A percentile compares a stretch with the other conserved stretches of the same genome.
Evolutionary conservation across 2,329 filamentous ascomycete genomes (phyloP).

Genomic region (Fusarium euwallaceae): DNA sequence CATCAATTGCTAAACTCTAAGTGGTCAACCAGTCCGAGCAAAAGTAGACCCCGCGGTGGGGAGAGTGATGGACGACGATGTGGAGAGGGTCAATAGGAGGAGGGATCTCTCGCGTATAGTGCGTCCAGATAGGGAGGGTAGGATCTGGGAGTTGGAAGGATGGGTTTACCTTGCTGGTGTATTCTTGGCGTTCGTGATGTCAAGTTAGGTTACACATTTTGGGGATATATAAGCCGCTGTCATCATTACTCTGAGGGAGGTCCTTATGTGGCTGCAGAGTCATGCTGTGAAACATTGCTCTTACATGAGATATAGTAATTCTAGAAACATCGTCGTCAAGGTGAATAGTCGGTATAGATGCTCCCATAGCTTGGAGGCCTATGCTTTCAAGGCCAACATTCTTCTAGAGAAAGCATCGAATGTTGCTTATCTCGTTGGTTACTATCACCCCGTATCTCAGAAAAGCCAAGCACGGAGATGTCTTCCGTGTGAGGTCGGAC

Average conservation of each 20-base stretch:
- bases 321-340: not conserved
- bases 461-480: constrained; percentile 26
- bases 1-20: constrained; percentile 9
- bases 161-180: not conserved
- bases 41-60: not conserved
- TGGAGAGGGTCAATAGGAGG: not conserved
- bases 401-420: not conserved
- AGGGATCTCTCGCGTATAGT: not conserved
- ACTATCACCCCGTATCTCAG: not conserved
- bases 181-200: not conserved
- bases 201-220: not conserved
- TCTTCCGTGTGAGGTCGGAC: constrained; percentile 6
- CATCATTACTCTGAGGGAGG: not conserved
- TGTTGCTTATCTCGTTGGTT: constrained; percentile 22
- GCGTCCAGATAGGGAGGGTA: not conserved
- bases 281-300: not conserved
- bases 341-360: not conserved
- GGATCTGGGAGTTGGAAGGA: not conserved
- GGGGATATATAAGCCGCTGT: not conserved
- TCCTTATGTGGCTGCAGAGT: not conserved
- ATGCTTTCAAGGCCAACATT: not conserved
- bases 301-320: not conserved
- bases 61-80: not conserved
- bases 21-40: not conserved
- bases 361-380: not conserved